Conservation (phyloP, 2,329 filamentous ascomycete species). For the Colletotrichum neosansevieriae region DNA sequence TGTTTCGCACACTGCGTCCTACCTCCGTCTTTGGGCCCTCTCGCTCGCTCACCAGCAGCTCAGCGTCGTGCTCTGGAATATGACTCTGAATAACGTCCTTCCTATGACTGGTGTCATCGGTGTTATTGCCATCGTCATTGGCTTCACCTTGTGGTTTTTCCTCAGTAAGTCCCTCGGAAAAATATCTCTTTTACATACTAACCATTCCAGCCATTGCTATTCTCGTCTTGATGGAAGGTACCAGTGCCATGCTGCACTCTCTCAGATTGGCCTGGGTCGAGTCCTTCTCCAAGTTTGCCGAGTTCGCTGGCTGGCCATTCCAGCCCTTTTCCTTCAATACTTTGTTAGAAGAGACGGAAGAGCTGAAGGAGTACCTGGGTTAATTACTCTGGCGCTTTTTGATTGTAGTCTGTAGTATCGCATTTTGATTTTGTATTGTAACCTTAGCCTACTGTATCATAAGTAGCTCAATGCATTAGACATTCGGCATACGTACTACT, state of each 20-base stretch:
- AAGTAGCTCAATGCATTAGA: constrained; percentile 36
- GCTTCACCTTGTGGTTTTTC: constrained; percentile 92
- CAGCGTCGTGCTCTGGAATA: constrained; percentile 93
- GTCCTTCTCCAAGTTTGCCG: constrained; percentile 97
- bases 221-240: constrained; percentile 94
- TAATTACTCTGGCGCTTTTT: constrained; percentile 44
- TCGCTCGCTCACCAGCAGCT: constrained; percentile 98
- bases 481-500: constrained; percentile 21
- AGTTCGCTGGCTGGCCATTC: constrained; percentile 89
- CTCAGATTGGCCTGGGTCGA: constrained; percentile 96
- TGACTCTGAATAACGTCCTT: constrained; percentile 89
- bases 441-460: constrained; percentile 41
- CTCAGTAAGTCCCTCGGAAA: constrained; percentile 62
- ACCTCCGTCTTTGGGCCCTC: constrained; percentile 97
- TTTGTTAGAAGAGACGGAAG: constrained; percentile 84
- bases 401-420: constrained; percentile 16
- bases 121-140: constrained; percentile 82
- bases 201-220: constrained; percentile 62
- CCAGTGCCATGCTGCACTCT: constrained; percentile 94
- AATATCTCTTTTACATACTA: background rate
- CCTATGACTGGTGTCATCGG: constrained; percentile 73
- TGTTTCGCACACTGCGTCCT: constrained; percentile 98
- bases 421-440: constrained; percentile 39
- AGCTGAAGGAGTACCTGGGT: constrained; percentile 67
- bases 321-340: constrained; percentile 89